phyloP scores from a whole-genome alignment of 306 rosid genomes.

The Hippophae tibetana region DNA sequence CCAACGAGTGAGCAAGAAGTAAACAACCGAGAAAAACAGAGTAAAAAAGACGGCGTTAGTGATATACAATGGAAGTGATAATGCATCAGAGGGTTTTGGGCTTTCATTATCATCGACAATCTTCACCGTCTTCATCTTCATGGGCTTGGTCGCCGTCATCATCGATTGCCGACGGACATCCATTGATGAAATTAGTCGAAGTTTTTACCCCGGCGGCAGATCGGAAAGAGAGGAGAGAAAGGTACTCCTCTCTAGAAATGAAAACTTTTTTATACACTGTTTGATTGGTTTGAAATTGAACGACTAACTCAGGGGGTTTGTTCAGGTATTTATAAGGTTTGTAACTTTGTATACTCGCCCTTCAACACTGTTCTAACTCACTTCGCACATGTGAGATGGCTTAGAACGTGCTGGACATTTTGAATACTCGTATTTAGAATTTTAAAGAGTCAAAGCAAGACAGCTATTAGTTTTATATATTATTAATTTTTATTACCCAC shows the following conservation, averaged over 20 bases:
- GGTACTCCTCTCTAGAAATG: background rate
- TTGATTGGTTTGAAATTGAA: too few species aligned
- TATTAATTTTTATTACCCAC: background rate
- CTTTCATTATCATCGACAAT: constrained; percentile 11
- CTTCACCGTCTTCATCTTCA: constrained; percentile 8
- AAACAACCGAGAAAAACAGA: constrained; percentile 71
- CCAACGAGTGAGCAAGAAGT: constrained; percentile 74
- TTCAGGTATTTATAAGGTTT: too few species aligned
- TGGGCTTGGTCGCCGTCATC: constrained; percentile 1
- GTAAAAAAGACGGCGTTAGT: constrained; percentile 59
- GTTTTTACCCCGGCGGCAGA: constrained; percentile 11
- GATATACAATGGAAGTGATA: constrained; percentile 38
- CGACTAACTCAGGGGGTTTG: too few species aligned
- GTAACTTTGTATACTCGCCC: too few species aligned
- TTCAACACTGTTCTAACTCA: too few species aligned
- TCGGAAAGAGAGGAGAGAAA: constrained; percentile 4
- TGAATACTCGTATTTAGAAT: too few species aligned
- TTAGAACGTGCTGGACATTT: too few species aligned
- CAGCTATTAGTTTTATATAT: background rate
- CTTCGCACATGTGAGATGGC: too few species aligned
- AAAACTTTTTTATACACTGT: constrained; percentile 2
- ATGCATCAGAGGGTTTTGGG: constrained; percentile 25
- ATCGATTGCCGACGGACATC: constrained; percentile 49
- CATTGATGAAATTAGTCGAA: constrained; percentile 18
- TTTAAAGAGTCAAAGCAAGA: background rate